phyloP scores from a whole-genome alignment of 305 asterid species.

The Fraxinus baroniana region DNA sequence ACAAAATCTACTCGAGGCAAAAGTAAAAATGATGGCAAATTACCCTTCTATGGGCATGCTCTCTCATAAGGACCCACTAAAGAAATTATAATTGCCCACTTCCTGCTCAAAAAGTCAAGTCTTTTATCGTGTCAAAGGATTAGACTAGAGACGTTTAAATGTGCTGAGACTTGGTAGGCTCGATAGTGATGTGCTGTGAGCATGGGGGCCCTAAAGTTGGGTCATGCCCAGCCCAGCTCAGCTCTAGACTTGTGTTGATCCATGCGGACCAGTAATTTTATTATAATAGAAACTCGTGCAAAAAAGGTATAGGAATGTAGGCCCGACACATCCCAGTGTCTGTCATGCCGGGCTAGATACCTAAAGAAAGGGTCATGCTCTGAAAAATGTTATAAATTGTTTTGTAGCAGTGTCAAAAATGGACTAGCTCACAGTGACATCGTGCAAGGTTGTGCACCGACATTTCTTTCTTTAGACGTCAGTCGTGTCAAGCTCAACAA shows the following conservation, averaged over 20 bases:
- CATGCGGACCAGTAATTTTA: neutral
- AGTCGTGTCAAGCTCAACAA: neutral
- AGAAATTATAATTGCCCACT: constrained; percentile 3
- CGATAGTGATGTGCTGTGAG: neutral
- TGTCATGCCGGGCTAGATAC: neutral
- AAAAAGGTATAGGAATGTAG: neutral
- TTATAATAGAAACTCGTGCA: neutral
- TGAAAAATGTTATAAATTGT: neutral
- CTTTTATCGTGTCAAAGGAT: neutral
- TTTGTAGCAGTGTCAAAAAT: neutral
- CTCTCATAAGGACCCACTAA: neutral
- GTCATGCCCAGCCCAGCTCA: neutral
- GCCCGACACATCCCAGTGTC: neutral
- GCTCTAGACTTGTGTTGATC: neutral
- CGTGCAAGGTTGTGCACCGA: neutral
- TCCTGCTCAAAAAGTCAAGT: neutral
- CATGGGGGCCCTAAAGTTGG: neutral
- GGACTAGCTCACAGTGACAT: neutral
- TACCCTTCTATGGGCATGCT: constrained; percentile 17
- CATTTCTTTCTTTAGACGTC: no score
- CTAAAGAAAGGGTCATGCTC: neutral
- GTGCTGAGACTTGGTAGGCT: neutral
- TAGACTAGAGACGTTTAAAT: neutral
- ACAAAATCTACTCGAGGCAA: constrained; percentile 18
- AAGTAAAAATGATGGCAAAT: constrained; percentile 25